Evolutionary conservation across 257 asterid species (phyloP).

Genomic region (Ophiorrhiza pumila): DNA sequence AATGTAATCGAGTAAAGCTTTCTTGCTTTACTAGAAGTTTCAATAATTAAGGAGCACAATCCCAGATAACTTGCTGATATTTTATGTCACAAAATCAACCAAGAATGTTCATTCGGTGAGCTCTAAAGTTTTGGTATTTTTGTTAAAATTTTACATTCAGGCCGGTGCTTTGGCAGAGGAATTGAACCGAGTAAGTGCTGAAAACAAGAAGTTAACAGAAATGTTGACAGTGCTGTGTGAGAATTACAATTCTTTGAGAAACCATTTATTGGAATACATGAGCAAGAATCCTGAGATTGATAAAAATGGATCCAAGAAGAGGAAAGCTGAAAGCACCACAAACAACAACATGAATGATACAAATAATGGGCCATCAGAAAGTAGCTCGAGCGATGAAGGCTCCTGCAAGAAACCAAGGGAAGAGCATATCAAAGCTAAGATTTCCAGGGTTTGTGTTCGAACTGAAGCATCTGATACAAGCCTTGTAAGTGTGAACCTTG

Average conservation of each 20-base stretch:
- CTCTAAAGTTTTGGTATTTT: background rate
- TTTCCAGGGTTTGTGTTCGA: slow-evolving; percentile 43
- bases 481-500: slow-evolving; percentile 57
- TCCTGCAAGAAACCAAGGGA: slow-evolving; percentile 63
- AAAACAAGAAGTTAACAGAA: slow-evolving; percentile 76
- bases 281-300: slow-evolving; percentile 31
- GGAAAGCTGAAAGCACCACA: slow-evolving; percentile 45
- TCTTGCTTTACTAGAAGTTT: background rate
- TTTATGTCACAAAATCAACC: slow-evolving; percentile 4
- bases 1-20: background rate
- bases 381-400: slow-evolving; percentile 85
- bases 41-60: too few relatives aligned
- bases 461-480: slow-evolving; percentile 81
- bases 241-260: slow-evolving; percentile 57
- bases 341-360: slow-evolving; percentile 15
- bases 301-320: slow-evolving; percentile 43
- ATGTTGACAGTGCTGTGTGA: slow-evolving; percentile 68
- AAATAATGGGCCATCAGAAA: slow-evolving; percentile 46
- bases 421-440: slow-evolving; percentile 62
- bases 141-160: slow-evolving; percentile 21
- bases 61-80: slow-evolving; percentile 1
- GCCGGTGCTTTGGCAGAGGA: slow-evolving; percentile 67
- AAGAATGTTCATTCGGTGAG: background rate
- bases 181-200: slow-evolving; percentile 64
- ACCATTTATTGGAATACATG: slow-evolving; percentile 47